Percentiles rank a stretch among this genome's conserved stretches.
These are phyloP conservation scores for Solanum stenotomum DNA, from an alignment of 257 asterid genomes.

Conservation along the genomic window DNA sequence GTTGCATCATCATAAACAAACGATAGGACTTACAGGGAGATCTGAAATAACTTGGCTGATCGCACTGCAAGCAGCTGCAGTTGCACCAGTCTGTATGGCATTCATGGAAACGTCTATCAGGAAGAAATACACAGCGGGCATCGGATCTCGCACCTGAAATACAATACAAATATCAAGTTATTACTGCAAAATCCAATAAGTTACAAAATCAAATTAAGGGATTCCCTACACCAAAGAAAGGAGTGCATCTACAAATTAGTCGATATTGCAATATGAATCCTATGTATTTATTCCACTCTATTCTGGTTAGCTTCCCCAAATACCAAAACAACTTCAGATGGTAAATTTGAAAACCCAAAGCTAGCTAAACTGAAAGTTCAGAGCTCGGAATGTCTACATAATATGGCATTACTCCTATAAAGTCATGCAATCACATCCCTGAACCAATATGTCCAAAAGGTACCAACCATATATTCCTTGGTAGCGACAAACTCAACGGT, in stretches of 20 bases:
- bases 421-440: not conserved
- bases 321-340: not conserved
- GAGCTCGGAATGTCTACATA: not conserved
- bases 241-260: not conserved
- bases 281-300: not conserved
- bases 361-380: not conserved
- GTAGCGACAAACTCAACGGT: constrained; percentile 97
- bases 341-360: not conserved
- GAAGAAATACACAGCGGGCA: constrained; percentile 96
- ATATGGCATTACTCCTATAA: not conserved
- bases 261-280: not conserved
- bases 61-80: constrained; percentile 99
- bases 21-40: constrained; percentile 81
- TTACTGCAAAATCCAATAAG: not conserved
- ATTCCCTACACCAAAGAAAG: not conserved
- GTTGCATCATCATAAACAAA: not conserved
- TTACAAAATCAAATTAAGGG: not conserved
- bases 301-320: not conserved
- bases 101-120: constrained; percentile 91
- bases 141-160: constrained; percentile 95
- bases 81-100: constrained; percentile 95
- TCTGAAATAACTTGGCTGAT: constrained; percentile 90
- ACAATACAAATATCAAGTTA: not conserved
- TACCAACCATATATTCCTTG: constrained; percentile 84
- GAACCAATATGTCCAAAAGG: not conserved